phyloP scores from a whole-genome alignment of 2,329 filamentous ascomycete genomes.

The Colletotrichum liaoningense region DNA sequence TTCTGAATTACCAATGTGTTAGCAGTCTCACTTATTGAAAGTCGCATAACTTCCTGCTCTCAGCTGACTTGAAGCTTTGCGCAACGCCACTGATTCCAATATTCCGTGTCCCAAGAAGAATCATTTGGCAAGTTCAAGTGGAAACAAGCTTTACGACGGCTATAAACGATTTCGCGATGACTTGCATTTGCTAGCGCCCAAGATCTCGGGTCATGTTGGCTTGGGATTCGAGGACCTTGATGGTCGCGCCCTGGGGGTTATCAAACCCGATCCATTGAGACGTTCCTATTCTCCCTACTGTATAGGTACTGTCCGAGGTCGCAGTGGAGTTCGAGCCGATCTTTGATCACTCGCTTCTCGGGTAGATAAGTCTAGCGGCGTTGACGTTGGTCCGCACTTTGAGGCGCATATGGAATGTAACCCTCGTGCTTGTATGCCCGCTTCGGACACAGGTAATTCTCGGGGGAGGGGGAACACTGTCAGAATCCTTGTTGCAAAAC shows the following conservation, averaged over 20 bases:
- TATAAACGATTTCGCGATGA: not conserved
- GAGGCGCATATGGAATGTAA: not conserved
- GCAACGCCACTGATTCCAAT: not conserved
- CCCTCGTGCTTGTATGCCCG: not conserved
- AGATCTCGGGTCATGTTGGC: not conserved
- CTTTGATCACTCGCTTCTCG: not conserved
- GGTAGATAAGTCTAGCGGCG: not conserved
- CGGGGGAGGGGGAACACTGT: not conserved
- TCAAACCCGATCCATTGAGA: not conserved
- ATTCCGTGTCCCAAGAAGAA: too few relatives aligned
- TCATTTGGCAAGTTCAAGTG: not conserved
- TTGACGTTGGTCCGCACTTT: not conserved
- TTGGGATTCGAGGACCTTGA: not conserved
- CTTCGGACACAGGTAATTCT: too few relatives aligned
- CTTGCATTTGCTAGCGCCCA: not conserved
- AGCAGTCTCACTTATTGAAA: too few relatives aligned
- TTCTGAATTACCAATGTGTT: too few relatives aligned
- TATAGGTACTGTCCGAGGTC: not conserved
- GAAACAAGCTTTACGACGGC: slow-evolving; percentile 9
- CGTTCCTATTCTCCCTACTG: not conserved
- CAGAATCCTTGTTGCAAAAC: not conserved
- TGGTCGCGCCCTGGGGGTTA: not conserved
- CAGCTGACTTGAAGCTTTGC: too few relatives aligned
- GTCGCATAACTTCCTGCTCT: too few relatives aligned
- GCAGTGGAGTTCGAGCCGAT: not conserved